These are phyloP conservation scores for Kurtzmaniella quercitrusa DNA, from an alignment of 1,139 yeast genomes.

Conservation along the genomic window DNA sequence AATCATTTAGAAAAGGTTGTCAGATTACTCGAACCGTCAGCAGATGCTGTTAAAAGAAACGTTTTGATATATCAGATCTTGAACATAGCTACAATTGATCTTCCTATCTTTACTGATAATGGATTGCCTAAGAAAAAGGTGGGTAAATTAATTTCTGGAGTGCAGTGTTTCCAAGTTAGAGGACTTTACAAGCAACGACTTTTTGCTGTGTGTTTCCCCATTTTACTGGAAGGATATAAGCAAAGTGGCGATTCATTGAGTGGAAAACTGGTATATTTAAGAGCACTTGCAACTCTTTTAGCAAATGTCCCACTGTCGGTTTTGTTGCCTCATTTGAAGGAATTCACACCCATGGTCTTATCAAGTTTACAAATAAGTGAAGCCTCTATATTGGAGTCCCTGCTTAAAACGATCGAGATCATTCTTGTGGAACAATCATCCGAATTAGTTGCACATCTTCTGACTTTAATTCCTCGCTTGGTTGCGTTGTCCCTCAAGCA, in stretches of 20 bases:
- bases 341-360: slow-evolving; percentile 66
- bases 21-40: slow-evolving; percentile 43
- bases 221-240: slow-evolving; percentile 38
- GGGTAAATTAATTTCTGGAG: slow-evolving; percentile 40
- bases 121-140: slow-evolving; percentile 19
- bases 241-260: slow-evolving; percentile 9
- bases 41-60: slow-evolving; percentile 14
- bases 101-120: slow-evolving; percentile 51
- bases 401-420: slow-evolving; percentile 50
- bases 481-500: slow-evolving; percentile 31
- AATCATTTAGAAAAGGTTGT: slow-evolving; percentile 31
- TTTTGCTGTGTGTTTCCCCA: slow-evolving; percentile 55
- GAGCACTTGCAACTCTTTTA: slow-evolving; percentile 64
- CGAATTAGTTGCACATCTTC: slow-evolving; percentile 49
- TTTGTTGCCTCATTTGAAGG: slow-evolving; percentile 56
- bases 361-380: slow-evolving; percentile 54
- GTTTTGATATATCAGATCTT: slow-evolving; percentile 35
- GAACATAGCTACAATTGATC: slow-evolving; percentile 63
- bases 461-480: slow-evolving; percentile 54
- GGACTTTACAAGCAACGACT: slow-evolving; percentile 75
- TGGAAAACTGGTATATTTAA: slow-evolving; percentile 45
- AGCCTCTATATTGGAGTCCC: slow-evolving; percentile 53
- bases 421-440: slow-evolving; percentile 51
- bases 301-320: slow-evolving; percentile 61
- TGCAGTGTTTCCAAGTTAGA: slow-evolving; percentile 55